Evolutionary conservation across 1,139 yeast species (phyloP).

Genomic region (Trichomonascaceae sp.): DNA sequence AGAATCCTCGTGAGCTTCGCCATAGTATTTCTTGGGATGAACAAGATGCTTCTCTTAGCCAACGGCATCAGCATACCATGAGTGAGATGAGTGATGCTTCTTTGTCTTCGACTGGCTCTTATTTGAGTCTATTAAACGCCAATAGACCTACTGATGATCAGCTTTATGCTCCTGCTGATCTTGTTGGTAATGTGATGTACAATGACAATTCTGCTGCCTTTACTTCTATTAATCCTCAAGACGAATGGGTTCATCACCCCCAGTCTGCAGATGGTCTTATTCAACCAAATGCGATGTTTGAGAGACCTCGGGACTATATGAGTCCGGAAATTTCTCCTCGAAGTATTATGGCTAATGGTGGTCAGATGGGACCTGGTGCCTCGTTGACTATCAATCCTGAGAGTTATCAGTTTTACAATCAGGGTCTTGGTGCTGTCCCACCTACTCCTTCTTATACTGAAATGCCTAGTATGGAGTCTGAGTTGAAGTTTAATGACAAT

Average conservation of each 20-base stretch:
- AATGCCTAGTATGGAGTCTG: not conserved
- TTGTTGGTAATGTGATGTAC: not conserved
- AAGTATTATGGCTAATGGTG: not conserved
- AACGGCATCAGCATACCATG: conserved; percentile 5
- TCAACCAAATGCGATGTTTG: conserved; percentile 1
- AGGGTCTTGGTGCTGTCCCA: not conserved
- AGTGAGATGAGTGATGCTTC: conserved; percentile 4
- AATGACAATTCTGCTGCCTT: not conserved
- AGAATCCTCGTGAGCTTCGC: conserved; percentile 4
- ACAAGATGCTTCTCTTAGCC: not conserved
- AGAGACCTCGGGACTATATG: not conserved
- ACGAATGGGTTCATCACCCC: not conserved
- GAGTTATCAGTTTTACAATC: not conserved
- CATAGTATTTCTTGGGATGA: conserved; percentile 8
- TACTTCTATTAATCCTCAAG: not conserved
- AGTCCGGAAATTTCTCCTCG: not conserved
- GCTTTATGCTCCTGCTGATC: conserved; percentile 1
- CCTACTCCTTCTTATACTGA: not conserved
- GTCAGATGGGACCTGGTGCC: not conserved
- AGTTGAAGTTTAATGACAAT: conserved; percentile 4
- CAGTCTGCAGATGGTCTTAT: not conserved
- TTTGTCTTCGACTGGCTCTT: conserved; percentile 2
- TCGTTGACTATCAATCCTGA: not conserved
- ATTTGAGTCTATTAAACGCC: not conserved
- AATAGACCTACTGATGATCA: not conserved